Conservation (phyloP, 192 early-diverging fungal species). For the Rhizophlyctis rosea region DNA sequence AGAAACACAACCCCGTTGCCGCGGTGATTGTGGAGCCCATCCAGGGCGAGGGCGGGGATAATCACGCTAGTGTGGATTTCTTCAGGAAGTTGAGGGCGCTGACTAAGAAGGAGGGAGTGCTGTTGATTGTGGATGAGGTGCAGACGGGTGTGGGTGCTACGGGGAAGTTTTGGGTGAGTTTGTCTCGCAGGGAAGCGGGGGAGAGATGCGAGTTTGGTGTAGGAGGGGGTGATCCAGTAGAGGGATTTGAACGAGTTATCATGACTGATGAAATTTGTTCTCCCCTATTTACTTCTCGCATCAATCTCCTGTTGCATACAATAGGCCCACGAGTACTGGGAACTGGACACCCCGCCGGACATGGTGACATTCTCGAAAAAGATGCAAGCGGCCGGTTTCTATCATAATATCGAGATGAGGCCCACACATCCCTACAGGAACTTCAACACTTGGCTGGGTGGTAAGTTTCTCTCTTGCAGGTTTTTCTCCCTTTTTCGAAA, state of each 20-base stretch:
- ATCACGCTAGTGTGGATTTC: constrained; percentile 8
- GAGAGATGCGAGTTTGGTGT: too few species aligned
- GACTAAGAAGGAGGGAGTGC: constrained; percentile 2
- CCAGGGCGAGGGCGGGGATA: constrained; percentile 13
- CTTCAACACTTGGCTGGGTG: constrained; percentile 1
- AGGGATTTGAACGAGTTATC: background rate
- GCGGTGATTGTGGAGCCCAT: constrained; percentile 16
- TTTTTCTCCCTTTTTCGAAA: background rate
- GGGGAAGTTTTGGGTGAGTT: constrained; percentile 5
- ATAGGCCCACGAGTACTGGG: background rate
- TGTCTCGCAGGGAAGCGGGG: too few species aligned
- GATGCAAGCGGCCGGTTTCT: background rate
- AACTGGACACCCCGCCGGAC: background rate
- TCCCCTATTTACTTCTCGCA: background rate
- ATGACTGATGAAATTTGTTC: background rate
- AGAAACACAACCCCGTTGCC: constrained; percentile 1
- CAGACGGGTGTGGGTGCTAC: constrained; percentile 13
- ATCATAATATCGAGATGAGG: background rate
- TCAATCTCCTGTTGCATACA: background rate
- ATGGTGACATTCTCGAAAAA: background rate
- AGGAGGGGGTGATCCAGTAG: background rate
- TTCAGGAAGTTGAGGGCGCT: constrained; percentile 4
- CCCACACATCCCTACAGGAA: background rate
- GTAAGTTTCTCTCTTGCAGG: background rate
- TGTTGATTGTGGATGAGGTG: constrained; percentile 17